Percentiles rank a stretch among this genome's conserved stretches.
These are phyloP conservation scores for Aspergillus luchuensis DNA, from an alignment of 2,329 filamentous ascomycete species.

Conservation along the genomic window DNA sequence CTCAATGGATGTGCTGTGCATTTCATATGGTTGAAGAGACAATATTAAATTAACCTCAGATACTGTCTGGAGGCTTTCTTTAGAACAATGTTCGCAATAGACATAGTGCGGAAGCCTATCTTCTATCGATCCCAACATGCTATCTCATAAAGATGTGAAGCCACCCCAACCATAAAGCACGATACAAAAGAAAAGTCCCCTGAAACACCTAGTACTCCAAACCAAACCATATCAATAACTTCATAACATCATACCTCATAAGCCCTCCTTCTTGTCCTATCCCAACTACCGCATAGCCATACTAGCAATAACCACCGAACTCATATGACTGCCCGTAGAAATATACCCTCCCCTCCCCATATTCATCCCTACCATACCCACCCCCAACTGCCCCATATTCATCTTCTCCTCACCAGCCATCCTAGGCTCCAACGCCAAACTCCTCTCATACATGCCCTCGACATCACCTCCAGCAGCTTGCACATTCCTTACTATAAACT, in stretches of 20 bases:
- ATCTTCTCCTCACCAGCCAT: conserved; percentile 99
- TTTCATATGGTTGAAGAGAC: too few relatives aligned
- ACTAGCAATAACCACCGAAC: conserved; percentile 21
- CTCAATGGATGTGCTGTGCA: too few relatives aligned
- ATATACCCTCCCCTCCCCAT: conserved; percentile 1
- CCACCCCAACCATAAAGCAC: too few relatives aligned
- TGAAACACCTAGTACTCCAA: neutral
- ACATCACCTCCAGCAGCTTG: conserved; percentile 92
- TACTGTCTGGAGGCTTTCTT: too few relatives aligned
- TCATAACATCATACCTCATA: neutral
- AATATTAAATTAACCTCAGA: too few relatives aligned
- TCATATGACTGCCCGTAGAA: conserved; percentile 21
- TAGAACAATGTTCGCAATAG: too few relatives aligned
- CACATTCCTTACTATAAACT: conserved; percentile 96
- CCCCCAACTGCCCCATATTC: neutral
- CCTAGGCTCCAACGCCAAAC: conserved; percentile 85
- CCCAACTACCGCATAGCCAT: conserved; percentile 13
- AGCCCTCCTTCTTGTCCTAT: neutral
- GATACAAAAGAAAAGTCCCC: too few relatives aligned
- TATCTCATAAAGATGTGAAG: too few relatives aligned
- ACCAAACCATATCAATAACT: neutral
- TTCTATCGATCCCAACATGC: too few relatives aligned
- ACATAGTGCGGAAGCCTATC: too few relatives aligned
- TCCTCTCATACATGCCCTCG: conserved; percentile 86
- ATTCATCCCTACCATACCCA: neutral